These are phyloP conservation scores for Solanum megistacrolobum DNA, from an alignment of 257 asterid genomes.

Conservation along the genomic window DNA sequence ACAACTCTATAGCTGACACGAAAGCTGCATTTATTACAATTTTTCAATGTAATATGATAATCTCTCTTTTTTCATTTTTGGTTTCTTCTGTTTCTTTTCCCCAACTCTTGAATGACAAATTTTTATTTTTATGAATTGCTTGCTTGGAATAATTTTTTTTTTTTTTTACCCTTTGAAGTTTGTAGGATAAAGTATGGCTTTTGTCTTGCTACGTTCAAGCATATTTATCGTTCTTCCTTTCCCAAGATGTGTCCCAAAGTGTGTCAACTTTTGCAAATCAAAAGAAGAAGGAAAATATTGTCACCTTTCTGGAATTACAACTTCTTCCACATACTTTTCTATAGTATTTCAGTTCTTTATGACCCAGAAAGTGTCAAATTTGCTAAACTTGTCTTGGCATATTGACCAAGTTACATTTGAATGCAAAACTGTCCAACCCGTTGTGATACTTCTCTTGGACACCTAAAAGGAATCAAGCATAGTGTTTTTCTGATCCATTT, in stretches of 20 bases:
- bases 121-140: not conserved
- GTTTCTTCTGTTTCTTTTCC: not conserved
- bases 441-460: not conserved
- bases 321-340: not conserved
- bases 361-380: not conserved
- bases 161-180: not conserved
- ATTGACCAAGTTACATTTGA: not conserved
- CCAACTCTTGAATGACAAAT: not conserved
- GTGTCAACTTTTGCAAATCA: not conserved
- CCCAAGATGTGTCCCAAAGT: not conserved
- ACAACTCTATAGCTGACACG: not conserved
- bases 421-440: not conserved
- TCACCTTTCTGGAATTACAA: not conserved
- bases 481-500: not conserved
- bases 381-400: not conserved
- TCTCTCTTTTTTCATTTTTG: not conserved
- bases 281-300: not conserved
- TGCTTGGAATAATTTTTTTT: not conserved
- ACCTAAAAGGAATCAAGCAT: not conserved
- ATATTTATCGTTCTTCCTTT: not conserved
- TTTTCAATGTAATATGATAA: not conserved
- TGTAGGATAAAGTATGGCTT: not conserved
- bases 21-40: not conserved
- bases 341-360: not conserved
- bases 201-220: not conserved